A percentile compares a stretch with the other conserved stretches of the same genome.
These are phyloP conservation scores for Aspergillus neotritici DNA, from an alignment of 2,329 filamentous ascomycete species.

Conservation along the genomic window DNA sequence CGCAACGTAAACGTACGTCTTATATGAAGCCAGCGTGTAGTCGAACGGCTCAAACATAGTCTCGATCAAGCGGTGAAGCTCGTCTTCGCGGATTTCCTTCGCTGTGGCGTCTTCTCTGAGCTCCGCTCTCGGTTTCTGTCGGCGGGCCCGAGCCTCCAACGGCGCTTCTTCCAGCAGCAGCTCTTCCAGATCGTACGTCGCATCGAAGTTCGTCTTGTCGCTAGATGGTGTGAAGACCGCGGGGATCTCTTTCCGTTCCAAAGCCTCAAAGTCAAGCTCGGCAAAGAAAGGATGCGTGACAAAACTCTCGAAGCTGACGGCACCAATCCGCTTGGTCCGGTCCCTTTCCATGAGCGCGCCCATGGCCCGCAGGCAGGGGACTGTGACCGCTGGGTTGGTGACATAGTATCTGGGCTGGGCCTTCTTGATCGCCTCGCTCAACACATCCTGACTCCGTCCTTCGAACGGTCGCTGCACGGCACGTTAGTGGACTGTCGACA, in stretches of 20 bases:
- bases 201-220: slow-evolving; percentile 98
- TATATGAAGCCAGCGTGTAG: slow-evolving; percentile 63
- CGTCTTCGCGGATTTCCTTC: slow-evolving; percentile 90
- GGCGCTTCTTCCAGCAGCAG: slow-evolving; percentile 89
- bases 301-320: slow-evolving; percentile 74
- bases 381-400: slow-evolving; percentile 82
- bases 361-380: slow-evolving; percentile 84
- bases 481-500: slow-evolving; percentile 24
- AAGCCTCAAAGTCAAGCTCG: slow-evolving; percentile 71
- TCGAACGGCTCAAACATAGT: slow-evolving; percentile 91
- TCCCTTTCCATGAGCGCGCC: slow-evolving; percentile 76
- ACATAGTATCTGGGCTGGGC: slow-evolving; percentile 84
- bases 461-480: slow-evolving; percentile 75
- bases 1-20: background rate
- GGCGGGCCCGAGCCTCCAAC: slow-evolving; percentile 80
- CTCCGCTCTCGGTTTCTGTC: slow-evolving; percentile 88
- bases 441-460: slow-evolving; percentile 72
- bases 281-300: slow-evolving; percentile 86
- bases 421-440: slow-evolving; percentile 74
- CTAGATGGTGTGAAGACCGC: slow-evolving; percentile 90
- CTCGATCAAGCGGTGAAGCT: slow-evolving; percentile 91
- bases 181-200: slow-evolving; percentile 95
- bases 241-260: slow-evolving; percentile 82
- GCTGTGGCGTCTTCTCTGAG: slow-evolving; percentile 91
- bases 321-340: slow-evolving; percentile 74